Conservation (phyloP, 164 flowering plant species). For the Magnolia officinalis region DNA sequence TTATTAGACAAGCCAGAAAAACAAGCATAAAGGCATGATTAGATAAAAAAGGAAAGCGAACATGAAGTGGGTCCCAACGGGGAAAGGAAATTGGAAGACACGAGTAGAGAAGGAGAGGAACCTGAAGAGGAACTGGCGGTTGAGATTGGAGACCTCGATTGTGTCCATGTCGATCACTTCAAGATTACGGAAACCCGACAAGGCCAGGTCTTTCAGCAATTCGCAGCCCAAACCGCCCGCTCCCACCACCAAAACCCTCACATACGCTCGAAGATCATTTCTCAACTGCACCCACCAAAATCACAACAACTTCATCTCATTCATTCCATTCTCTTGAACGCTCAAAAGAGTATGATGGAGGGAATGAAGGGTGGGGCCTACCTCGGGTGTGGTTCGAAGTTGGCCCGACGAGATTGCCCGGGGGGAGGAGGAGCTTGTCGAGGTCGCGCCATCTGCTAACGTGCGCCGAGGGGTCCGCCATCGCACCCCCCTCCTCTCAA, state of each 20-base stretch:
- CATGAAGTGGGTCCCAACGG: neutral
- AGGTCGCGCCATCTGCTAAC: constrained; percentile 78
- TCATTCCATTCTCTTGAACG: neutral
- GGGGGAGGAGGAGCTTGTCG: constrained; percentile 84
- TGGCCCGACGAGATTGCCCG: constrained; percentile 73
- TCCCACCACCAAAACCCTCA: constrained; percentile 79
- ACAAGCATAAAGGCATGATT: neutral
- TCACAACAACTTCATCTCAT: neutral
- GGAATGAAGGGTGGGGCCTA: constrained; percentile 11
- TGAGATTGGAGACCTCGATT: constrained; percentile 92
- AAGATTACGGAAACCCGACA: constrained; percentile 75
- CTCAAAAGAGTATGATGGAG: neutral
- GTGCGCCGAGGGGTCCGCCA: constrained; percentile 13
- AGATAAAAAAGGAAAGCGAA: neutral
- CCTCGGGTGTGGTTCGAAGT: constrained; percentile 70
- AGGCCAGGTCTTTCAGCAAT: constrained; percentile 82
- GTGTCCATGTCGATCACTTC: constrained; percentile 98
- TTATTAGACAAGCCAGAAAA: neutral
- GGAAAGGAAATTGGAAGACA: neutral
- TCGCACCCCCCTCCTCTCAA: constrained; percentile 1
- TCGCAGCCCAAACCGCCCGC: constrained; percentile 99
- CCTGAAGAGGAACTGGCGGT: constrained; percentile 98
- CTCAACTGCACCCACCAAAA: constrained; percentile 59
- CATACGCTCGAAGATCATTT: constrained; percentile 60
- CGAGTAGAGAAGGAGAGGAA: neutral